A percentile compares a stretch with the other conserved stretches of the same genome.
Conservation (phyloP, 768 basidiomycete species). For the Asterophora lycoperdoides region DNA sequence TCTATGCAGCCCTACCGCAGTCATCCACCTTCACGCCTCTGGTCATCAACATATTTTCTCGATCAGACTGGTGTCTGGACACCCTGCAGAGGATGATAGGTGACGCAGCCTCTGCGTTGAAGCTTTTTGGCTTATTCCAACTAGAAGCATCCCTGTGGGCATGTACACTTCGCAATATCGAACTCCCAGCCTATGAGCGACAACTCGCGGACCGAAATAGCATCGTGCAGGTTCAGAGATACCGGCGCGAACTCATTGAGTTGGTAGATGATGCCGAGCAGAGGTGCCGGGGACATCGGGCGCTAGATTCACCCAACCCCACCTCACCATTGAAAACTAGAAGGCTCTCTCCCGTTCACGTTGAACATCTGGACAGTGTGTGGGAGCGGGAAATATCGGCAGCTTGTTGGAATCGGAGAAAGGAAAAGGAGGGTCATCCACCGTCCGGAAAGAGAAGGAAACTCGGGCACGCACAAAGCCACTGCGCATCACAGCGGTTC, state of each 20-base stretch:
- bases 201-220: slow-evolving; percentile 15
- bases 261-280: slow-evolving; percentile 49
- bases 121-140: slow-evolving; percentile 29
- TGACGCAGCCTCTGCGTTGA: slow-evolving; percentile 26
- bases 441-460: slow-evolving; percentile 13
- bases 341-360: background rate
- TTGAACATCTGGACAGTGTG: slow-evolving; percentile 11
- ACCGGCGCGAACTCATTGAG: slow-evolving; percentile 40
- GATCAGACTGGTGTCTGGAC: slow-evolving; percentile 10
- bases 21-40: slow-evolving; percentile 18
- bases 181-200: slow-evolving; percentile 26
- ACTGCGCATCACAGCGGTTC: background rate
- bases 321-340: background rate
- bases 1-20: slow-evolving; percentile 24
- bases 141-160: slow-evolving; percentile 52
- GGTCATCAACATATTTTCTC: slow-evolving; percentile 12
- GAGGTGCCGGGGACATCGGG: slow-evolving; percentile 35
- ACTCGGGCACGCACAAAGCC: background rate
- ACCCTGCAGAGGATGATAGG: slow-evolving; percentile 18
- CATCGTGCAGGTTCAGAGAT: slow-evolving; percentile 24
- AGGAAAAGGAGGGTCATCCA: background rate
- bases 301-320: slow-evolving; percentile 2
- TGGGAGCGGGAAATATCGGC: slow-evolving; percentile 50
- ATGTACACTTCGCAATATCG: slow-evolving; percentile 45
- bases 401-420: slow-evolving; percentile 39